phyloP scores from a whole-genome alignment of 164 flowering plant genomes.

The Magnolia changhungtana region DNA sequence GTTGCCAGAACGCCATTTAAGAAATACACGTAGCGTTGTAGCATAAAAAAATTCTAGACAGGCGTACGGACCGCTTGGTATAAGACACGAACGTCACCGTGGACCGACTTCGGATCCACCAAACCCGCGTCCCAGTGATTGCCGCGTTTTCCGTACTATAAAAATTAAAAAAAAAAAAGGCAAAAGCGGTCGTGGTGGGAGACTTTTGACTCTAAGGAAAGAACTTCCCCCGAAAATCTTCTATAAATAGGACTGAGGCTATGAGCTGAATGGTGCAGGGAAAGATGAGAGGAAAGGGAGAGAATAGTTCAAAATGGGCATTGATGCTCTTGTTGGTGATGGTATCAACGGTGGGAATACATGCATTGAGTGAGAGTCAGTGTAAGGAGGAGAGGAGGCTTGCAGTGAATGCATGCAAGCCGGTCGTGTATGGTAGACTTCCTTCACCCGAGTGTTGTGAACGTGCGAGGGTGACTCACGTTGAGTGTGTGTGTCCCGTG shows the following conservation, averaged over 20 bases:
- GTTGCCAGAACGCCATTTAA: no score
- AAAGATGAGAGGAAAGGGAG: background rate
- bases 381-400: slow-evolving; percentile 18
- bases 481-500: slow-evolving; percentile 31
- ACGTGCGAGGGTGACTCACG: slow-evolving; percentile 23
- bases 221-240: no score
- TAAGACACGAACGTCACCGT: no score
- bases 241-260: background rate
- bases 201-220: no score
- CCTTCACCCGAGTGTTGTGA: slow-evolving; percentile 29
- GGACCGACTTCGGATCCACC: no score
- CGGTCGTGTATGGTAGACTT: slow-evolving; percentile 21
- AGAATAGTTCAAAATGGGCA: background rate
- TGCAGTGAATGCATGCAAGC: slow-evolving; percentile 19
- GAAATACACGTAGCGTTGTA: no score
- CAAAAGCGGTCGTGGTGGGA: no score
- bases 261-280: background rate
- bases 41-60: no score
- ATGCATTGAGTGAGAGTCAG: slow-evolving; percentile 8
- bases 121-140: no score
- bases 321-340: background rate
- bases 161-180: no score
- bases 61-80: no score
- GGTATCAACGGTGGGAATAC: background rate
- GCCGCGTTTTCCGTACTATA: no score